Percentiles rank a stretch among this genome's conserved stretches.
Evolutionary conservation across 2,329 filamentous ascomycete genomes (phyloP).

Genomic region (Nakataea oryzae): DNA sequence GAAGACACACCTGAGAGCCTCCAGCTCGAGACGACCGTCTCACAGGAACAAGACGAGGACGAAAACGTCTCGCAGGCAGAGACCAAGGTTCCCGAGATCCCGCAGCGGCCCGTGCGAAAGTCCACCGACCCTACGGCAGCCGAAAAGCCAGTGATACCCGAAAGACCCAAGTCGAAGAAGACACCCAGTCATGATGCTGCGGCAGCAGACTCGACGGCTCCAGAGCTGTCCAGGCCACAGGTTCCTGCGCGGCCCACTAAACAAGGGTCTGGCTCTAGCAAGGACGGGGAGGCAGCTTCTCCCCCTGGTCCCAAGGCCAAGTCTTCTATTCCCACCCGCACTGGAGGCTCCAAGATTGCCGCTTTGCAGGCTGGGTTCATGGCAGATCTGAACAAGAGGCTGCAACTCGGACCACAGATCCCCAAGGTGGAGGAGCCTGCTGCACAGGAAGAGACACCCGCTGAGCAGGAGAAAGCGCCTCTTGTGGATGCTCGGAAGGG

Average conservation of each 20-base stretch:
- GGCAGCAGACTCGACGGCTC: slow-evolving; percentile 28
- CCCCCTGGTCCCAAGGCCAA: slow-evolving; percentile 55
- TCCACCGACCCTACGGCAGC: slow-evolving; percentile 17
- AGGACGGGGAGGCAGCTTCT: slow-evolving; percentile 28
- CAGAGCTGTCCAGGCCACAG: slow-evolving; percentile 46
- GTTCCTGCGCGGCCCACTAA: slow-evolving; percentile 55
- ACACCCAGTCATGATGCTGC: slow-evolving; percentile 22
- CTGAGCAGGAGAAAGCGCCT: slow-evolving; percentile 63
- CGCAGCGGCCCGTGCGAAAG: slow-evolving; percentile 39
- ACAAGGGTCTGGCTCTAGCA: slow-evolving; percentile 26
- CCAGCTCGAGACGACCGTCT: slow-evolving; percentile 66
- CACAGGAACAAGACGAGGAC: slow-evolving; percentile 38
- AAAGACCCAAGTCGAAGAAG: slow-evolving; percentile 42
- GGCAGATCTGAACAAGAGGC: slow-evolving; percentile 57
- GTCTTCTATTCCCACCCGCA: slow-evolving; percentile 69
- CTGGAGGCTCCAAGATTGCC: slow-evolving; percentile 77
- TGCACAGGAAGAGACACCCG: slow-evolving; percentile 42
- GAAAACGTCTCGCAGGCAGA: slow-evolving; percentile 30
- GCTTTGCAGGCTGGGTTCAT: slow-evolving; percentile 86
- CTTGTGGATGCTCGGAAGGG: slow-evolving; percentile 83
- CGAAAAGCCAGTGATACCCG: slow-evolving; percentile 36
- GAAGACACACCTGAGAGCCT: slow-evolving; percentile 84
- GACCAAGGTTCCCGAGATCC: slow-evolving; percentile 42
- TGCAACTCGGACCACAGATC: slow-evolving; percentile 11
- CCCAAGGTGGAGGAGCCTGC: slow-evolving; percentile 57